phyloP scores from a whole-genome alignment of 306 rosid genomes.

The Medicago ruthenica region DNA sequence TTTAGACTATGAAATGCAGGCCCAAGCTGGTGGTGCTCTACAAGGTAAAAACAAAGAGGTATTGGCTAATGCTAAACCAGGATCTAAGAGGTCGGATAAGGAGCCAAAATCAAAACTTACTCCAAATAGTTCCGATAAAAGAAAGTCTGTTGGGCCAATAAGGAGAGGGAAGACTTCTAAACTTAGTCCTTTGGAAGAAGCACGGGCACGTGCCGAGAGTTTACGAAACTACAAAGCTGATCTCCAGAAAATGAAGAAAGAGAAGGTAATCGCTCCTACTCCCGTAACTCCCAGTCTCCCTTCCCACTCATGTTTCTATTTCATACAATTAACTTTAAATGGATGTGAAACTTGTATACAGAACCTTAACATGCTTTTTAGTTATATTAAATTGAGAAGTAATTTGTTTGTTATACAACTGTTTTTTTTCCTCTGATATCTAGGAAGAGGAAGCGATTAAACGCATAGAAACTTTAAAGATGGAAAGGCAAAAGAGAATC shows the following conservation, averaged over 20 bases:
- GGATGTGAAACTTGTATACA: constrained; percentile 29
- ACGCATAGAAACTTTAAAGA: constrained; percentile 85
- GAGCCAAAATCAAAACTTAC: constrained; percentile 68
- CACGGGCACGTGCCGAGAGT: constrained; percentile 91
- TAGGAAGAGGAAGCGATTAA: constrained; percentile 84
- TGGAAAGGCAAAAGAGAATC: constrained; percentile 95
- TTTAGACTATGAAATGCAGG: constrained; percentile 85
- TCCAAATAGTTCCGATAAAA: constrained; percentile 62
- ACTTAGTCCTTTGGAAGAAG: constrained; percentile 94
- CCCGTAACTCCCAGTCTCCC: constrained; percentile 3
- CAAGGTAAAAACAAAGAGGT: constrained; percentile 59
- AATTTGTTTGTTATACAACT: constrained; percentile 33
- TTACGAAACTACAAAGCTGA: constrained; percentile 89
- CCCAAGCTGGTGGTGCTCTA: constrained; percentile 48
- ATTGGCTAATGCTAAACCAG: constrained; percentile 55
- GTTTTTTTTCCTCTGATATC: constrained; percentile 12
- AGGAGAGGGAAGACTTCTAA: constrained; percentile 86
- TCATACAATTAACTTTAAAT: constrained; percentile 34
- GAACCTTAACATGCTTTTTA: constrained; percentile 19
- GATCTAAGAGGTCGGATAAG: constrained; percentile 62
- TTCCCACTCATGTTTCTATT: constrained; percentile 4
- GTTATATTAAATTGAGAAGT: constrained; percentile 21
- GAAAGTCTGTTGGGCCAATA: constrained; percentile 76
- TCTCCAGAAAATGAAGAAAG: constrained; percentile 97
- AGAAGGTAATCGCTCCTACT: constrained; percentile 67